Conservation (phyloP, 257 asterid genomes). For the Jaltomata sinuosa region DNA sequence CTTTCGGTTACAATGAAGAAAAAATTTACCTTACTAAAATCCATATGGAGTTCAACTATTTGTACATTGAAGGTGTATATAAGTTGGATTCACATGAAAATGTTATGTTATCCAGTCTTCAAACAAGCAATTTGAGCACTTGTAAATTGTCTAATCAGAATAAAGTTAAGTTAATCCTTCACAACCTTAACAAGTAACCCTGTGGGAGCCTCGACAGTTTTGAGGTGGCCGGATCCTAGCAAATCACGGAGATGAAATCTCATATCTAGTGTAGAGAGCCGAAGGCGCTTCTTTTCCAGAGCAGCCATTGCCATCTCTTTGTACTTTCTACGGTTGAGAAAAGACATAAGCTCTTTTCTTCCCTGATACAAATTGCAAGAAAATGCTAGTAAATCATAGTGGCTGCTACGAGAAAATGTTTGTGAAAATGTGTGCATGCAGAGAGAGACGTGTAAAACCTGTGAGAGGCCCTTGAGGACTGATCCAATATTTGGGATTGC, state of each 20-base stretch:
- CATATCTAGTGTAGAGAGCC: slow-evolving; percentile 75
- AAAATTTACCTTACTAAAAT: not conserved
- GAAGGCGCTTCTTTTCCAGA: slow-evolving; percentile 70
- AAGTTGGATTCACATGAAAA: not conserved
- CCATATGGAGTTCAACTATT: not conserved
- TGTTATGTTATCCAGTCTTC: not conserved
- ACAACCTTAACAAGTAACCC: slow-evolving; percentile 69
- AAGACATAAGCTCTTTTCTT: slow-evolving; percentile 83
- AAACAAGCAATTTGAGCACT: not conserved
- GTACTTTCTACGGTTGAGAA: slow-evolving; percentile 65
- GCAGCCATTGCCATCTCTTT: slow-evolving; percentile 79
- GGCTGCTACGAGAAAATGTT: not conserved
- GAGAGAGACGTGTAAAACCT: slow-evolving; percentile 37
- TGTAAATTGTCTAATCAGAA: not conserved
- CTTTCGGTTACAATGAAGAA: not conserved
- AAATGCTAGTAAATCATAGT: not conserved
- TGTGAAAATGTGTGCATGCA: not conserved
- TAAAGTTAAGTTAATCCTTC: slow-evolving; percentile 37
- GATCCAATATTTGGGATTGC: slow-evolving; percentile 91
- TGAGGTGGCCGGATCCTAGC: slow-evolving; percentile 86
- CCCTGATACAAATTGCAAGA: slow-evolving; percentile 47
- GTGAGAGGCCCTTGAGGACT: slow-evolving; percentile 89
- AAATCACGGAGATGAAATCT: slow-evolving; percentile 93
- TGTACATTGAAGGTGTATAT: not conserved
- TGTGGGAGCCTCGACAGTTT: slow-evolving; percentile 56